Evolutionary conservation across 2,329 filamentous ascomycete genomes (phyloP), one percentile per base, ranked within the genome.

Genomic region (Paraconiothyrium sp.): DNA sequence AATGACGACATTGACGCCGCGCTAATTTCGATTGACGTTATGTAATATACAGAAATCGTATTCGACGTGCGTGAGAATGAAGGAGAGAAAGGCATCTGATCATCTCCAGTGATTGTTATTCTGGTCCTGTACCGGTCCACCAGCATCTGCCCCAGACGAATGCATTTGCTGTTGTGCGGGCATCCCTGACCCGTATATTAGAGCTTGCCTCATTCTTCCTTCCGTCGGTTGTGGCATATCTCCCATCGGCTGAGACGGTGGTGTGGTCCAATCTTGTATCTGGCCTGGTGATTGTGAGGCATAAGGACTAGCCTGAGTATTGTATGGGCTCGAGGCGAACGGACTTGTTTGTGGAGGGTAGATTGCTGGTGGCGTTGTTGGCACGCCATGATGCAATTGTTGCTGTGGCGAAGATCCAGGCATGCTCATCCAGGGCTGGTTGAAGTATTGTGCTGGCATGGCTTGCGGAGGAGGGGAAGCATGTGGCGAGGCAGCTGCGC

Each of bases 191-290:
- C 74, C 75, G 52, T 72, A 77, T 0, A 78, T 58, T 54, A 76
- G 34, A 0, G 76, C 76, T 50, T 75, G 69, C 14, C 76, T 65
- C 46, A 70, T 72, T 13, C 72, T 65, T 0, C 76, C 76, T 3
- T 70, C 76, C 1, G 67, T 75, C 1, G 75, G 76, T 57, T 67
- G 69, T 11, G 76, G 76, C 64, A 78, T 69, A 27, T 75, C 73
- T 0, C 72, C 70, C 34, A 76, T 51, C 0, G 72, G 66, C 55
- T 75, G 73, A 2, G 73, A 72, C 4, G 68, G 66, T 4, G 74
- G 71, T 2, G 74, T 72, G 2, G 58, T 59, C 66, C 66, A 68
- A 24, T 68, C 66, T 5, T 55, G 24, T 13, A 63, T 57, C 32
- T 52, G 48, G 10, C 32, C 41, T 22, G 59, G 50, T 27, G 56